Evolutionary conservation across 2,329 filamentous ascomycete species (phyloP).

Genomic region (Pseudofabraea citricarpa): DNA sequence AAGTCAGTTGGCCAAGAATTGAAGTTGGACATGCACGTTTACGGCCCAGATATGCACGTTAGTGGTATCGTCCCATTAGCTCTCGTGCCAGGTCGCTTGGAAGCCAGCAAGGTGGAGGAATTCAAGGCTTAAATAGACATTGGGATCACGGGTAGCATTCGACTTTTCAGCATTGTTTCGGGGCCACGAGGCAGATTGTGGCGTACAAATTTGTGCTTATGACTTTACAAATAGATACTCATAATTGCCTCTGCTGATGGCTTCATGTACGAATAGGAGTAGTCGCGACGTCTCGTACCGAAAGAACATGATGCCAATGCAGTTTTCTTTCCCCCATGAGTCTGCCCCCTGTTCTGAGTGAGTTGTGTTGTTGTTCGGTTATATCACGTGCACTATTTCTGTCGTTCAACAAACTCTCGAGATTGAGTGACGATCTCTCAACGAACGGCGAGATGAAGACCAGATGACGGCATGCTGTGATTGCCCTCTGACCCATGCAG

Average conservation of each 20-base stretch:
- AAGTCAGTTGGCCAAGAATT: slow-evolving; percentile 94
- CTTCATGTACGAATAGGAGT: slow-evolving; percentile 5
- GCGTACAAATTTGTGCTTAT: slow-evolving; percentile 21
- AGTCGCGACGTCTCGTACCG: background rate
- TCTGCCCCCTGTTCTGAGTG: no score
- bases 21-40: slow-evolving; percentile 90
- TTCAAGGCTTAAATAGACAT: slow-evolving; percentile 34
- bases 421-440: no score
- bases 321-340: no score
- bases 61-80: slow-evolving; percentile 94
- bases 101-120: slow-evolving; percentile 56
- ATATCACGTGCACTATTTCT: no score
- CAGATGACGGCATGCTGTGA: no score
- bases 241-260: slow-evolving; percentile 18
- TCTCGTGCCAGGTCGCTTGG: slow-evolving; percentile 62
- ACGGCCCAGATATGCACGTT: slow-evolving; percentile 79
- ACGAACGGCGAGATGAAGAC: no score
- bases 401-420: no score
- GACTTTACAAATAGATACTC: slow-evolving; percentile 25
- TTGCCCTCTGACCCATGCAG: no score
- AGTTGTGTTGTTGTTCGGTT: no score
- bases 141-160: slow-evolving; percentile 12
- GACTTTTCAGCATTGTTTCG: slow-evolving; percentile 16
- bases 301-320: background rate
- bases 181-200: slow-evolving; percentile 14